These are phyloP conservation scores for Pleurotus pulmonarius DNA, from an alignment of 768 basidiomycete species.

Conservation along the genomic window DNA sequence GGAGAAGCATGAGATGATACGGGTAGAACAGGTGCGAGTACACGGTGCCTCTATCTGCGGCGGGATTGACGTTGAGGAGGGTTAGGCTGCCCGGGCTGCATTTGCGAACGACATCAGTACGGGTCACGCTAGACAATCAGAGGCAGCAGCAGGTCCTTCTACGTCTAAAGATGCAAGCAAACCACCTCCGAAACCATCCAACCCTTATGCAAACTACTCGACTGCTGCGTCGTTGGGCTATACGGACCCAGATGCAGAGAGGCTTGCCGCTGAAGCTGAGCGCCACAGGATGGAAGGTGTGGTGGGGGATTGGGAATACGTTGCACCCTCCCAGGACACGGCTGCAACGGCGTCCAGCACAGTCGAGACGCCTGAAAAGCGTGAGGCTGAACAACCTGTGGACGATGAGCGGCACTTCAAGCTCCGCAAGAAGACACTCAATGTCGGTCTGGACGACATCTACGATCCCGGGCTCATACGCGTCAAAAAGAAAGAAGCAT, in stretches of 20 bases:
- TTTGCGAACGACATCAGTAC: conserved; percentile 76
- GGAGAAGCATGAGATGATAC: conserved; percentile 81
- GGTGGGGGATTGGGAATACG: conserved; percentile 75
- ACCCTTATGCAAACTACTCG: conserved; percentile 81
- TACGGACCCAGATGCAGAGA: conserved; percentile 71
- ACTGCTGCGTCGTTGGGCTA: conserved; percentile 84
- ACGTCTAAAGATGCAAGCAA: conserved; percentile 33
- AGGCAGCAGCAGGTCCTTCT: conserved; percentile 22
- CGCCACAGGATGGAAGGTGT: conserved; percentile 61
- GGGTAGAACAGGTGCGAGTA: conserved; percentile 68
- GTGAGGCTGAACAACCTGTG: conserved; percentile 31
- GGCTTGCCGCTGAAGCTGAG: conserved; percentile 55
- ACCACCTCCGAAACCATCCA: conserved; percentile 47
- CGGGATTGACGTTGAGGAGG: conserved; percentile 3
- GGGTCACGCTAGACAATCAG: conserved; percentile 46
- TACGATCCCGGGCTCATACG: conserved; percentile 76
- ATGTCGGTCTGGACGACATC: conserved; percentile 66
- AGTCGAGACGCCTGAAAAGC: conserved; percentile 24
- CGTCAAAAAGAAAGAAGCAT: conserved; percentile 54
- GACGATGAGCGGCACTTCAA: conserved; percentile 55
- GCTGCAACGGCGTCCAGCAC: conserved; percentile 19
- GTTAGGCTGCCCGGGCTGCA: conserved; percentile 74
- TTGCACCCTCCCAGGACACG: conserved; percentile 27
- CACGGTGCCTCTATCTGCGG: neutral
- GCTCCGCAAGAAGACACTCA: conserved; percentile 59